Percentiles rank a stretch among this genome's conserved stretches.
phyloP scores from a whole-genome alignment of 345 rosid genomes.

The Anastatica hierochuntica region DNA sequence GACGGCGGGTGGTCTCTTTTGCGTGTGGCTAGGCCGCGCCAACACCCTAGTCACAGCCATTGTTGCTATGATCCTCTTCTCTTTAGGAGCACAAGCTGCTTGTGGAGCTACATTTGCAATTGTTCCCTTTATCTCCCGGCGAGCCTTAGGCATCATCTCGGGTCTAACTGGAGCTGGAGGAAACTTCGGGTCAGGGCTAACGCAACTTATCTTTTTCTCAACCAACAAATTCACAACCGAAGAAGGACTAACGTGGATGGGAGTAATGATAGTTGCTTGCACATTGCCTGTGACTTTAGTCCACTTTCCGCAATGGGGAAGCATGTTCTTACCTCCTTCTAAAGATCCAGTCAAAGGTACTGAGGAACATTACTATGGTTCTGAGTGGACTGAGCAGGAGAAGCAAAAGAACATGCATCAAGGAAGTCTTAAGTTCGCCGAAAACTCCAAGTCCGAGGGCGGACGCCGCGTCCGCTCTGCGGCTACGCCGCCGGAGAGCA shows the following conservation, averaged over 20 bases:
- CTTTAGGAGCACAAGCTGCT: constrained; percentile 47
- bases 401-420: constrained; percentile 40
- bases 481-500: constrained; percentile 9
- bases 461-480: constrained; percentile 30
- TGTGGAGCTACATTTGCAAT: constrained; percentile 54
- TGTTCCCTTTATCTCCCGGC: constrained; percentile 42
- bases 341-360: constrained; percentile 30
- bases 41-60: constrained; percentile 25
- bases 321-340: constrained; percentile 44
- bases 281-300: constrained; percentile 36
- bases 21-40: constrained; percentile 42
- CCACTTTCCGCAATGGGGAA: constrained; percentile 59
- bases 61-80: constrained; percentile 42
- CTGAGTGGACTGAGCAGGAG: constrained; percentile 45
- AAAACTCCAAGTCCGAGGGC: constrained; percentile 41
- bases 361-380: constrained; percentile 42
- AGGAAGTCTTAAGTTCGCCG: constrained; percentile 46
- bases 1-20: constrained; percentile 46
- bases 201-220: constrained; percentile 42
- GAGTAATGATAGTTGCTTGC: constrained; percentile 46
- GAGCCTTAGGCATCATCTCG: constrained; percentile 43
- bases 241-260: constrained; percentile 37
- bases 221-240: constrained; percentile 27
- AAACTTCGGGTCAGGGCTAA: constrained; percentile 49
- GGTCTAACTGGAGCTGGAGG: constrained; percentile 51